These are phyloP conservation scores for Multifurca ochricompacta DNA, from an alignment of 768 basidiomycete genomes.

Conservation along the genomic window DNA sequence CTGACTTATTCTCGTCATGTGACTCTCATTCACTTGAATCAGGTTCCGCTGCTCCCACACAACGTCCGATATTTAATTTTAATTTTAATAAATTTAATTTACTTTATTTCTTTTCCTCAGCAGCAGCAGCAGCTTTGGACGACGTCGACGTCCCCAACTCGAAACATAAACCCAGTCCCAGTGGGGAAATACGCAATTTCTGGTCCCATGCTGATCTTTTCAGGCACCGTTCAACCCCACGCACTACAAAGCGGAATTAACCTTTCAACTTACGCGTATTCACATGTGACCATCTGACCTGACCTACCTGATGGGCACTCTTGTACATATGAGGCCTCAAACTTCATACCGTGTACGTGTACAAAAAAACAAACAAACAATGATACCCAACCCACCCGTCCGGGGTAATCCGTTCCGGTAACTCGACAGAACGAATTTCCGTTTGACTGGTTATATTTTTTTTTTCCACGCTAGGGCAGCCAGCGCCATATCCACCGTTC, in stretches of 20 bases:
- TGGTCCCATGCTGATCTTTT: constrained; percentile 2
- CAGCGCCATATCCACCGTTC: constrained; percentile 3
- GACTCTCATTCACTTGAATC: neutral
- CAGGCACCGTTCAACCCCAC: constrained; percentile 9
- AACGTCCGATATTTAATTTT: no score
- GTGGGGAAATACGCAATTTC: constrained; percentile 4
- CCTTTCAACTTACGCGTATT: constrained; percentile 4
- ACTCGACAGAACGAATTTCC: constrained; percentile 8
- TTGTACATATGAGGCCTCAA: constrained; percentile 4
- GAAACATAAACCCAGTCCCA: neutral
- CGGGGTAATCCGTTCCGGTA: constrained; percentile 16
- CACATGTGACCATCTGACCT: constrained; percentile 19
- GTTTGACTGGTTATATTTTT: neutral
- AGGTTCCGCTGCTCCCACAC: no score
- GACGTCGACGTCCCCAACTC: no score
- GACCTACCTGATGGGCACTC: constrained; percentile 11
- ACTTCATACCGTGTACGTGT: constrained; percentile 18
- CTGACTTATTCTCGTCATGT: constrained; percentile 6
- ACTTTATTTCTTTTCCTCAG: no score
- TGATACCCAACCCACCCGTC: constrained; percentile 8
- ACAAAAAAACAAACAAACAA: no score
- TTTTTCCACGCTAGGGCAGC: constrained; percentile 8
- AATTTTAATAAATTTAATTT: no score
- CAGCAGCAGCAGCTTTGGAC: no score
- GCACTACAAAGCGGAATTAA: constrained; percentile 13